Evolutionary conservation across 805 yeast genomes (phyloP).

Genomic region (Metschnikowia corniflorae): DNA sequence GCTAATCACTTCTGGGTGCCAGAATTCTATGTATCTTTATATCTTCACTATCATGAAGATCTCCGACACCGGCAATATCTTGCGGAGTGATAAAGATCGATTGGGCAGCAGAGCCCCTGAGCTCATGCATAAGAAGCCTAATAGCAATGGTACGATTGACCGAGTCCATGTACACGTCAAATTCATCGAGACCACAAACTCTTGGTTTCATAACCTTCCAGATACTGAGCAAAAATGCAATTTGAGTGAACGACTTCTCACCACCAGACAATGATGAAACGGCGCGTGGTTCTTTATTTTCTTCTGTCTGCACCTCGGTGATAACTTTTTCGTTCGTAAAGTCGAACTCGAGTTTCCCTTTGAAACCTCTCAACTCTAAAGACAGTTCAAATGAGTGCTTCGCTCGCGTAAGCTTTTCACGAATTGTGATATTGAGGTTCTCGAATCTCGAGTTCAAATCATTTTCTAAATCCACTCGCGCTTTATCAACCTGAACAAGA

Average conservation of each 20-base stretch:
- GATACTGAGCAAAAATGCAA: slow-evolving; percentile 79
- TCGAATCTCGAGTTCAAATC: slow-evolving; percentile 33
- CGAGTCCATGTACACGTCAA: slow-evolving; percentile 96
- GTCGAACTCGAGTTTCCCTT: slow-evolving; percentile 68
- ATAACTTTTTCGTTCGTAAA: slow-evolving; percentile 47
- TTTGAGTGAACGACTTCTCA: slow-evolving; percentile 91
- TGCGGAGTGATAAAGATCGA: slow-evolving; percentile 93
- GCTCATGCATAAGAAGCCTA: slow-evolving; percentile 64
- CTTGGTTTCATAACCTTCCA: slow-evolving; percentile 92
- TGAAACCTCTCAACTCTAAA: slow-evolving; percentile 63
- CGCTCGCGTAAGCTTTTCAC: slow-evolving; percentile 30
- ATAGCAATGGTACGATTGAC: slow-evolving; percentile 81
- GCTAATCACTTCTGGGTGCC: slow-evolving; percentile 29
- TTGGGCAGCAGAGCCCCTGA: slow-evolving; percentile 67
- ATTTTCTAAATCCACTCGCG: slow-evolving; percentile 23
- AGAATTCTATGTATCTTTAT: slow-evolving; percentile 63
- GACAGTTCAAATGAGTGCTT: slow-evolving; percentile 51
- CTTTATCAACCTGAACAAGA: slow-evolving; percentile 31
- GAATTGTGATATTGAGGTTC: slow-evolving; percentile 31
- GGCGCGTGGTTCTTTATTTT: slow-evolving; percentile 55
- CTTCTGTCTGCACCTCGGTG: slow-evolving; percentile 60
- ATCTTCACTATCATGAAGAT: slow-evolving; percentile 42
- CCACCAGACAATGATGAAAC: slow-evolving; percentile 93
- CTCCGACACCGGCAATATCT: slow-evolving; percentile 73
- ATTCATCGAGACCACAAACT: slow-evolving; percentile 90